A percentile compares a stretch with the other conserved stretches of the same genome.
Evolutionary conservation across 345 rosid species (phyloP).

Genomic region (Moricandia arvensis): DNA sequence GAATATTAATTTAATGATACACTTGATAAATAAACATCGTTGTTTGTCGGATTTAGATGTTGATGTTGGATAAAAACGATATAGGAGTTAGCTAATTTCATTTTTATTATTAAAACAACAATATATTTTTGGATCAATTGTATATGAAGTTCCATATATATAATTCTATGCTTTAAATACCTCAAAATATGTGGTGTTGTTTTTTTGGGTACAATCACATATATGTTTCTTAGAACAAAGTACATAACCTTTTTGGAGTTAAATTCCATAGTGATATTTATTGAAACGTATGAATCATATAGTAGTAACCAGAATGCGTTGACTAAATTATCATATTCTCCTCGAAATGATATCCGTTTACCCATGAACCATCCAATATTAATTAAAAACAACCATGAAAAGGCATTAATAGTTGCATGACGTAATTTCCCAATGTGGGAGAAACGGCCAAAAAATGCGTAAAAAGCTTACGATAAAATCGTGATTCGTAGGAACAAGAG

Average conservation of each 20-base stretch:
- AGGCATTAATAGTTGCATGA: conserved; percentile 31
- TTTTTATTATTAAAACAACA: no score
- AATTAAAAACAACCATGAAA: background rate
- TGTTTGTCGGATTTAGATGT: background rate
- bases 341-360: conserved; percentile 16
- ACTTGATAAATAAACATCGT: background rate
- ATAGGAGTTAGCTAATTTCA: no score
- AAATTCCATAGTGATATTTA: background rate
- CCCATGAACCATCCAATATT: conserved; percentile 15
- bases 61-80: no score
- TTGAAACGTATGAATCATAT: background rate
- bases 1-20: background rate
- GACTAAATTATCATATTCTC: background rate
- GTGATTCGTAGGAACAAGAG: conserved; percentile 18
- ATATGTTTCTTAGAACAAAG: background rate
- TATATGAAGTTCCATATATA: background rate
- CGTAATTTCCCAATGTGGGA: conserved; percentile 9
- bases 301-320: background rate
- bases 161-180: background rate
- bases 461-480: background rate
- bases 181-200: background rate
- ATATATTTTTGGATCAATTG: no score
- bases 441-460: background rate
- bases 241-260: background rate
- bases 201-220: background rate